Base-by-base conservation (phyloP, 208 protist genomes). In the Crithidia bombi region DNA sequence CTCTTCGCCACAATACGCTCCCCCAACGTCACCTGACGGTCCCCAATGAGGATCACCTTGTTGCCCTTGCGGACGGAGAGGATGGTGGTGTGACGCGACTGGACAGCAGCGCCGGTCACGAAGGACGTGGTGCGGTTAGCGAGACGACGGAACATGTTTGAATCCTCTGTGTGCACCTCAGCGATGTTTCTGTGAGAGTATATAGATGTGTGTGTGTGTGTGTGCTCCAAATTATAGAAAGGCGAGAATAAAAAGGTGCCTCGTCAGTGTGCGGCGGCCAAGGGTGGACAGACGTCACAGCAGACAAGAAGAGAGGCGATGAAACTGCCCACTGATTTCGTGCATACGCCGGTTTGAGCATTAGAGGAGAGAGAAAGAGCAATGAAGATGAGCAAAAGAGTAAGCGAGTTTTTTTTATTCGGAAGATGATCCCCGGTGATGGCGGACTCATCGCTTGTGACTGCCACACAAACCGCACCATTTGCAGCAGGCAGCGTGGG, bases 21-120 rank as follows among this genome's bases (percentile, higher is more conserved):
- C 2, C 97, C 96, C 15, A 97, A 81, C 26, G 95, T 98, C n/a
- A 98, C 94, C 79, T 98, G 96, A 36, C 93, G 90, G 72, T 98
- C 95, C 5, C 93, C 96, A 57, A 98, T 96, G 15, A 98, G 90
- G 19, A 98, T 90, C 4, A 98, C 93, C 50, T 95, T 91, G 63
- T 94, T 81, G 33, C 87, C 92, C 58, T 98, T 97, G 49, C 95
- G 81, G 4, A 98, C 93, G 39, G 83, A 97, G 25, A 98, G 85
- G 71, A 98, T 97, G 11, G 96, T 98, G 21, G 96, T 98, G 81
- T 87, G 82, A 28, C 93, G 49, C 32, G 71, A 66, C 75, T 93
- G 87, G 44, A 79, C 77, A 39, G 44, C 50, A 4, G 76, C 69
- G 43, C 64, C 69, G 21, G 70, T 79, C 56, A 75, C 75, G 72